Conservation (phyloP, 306 rosid species). For the Coriaria nepalensis region DNA sequence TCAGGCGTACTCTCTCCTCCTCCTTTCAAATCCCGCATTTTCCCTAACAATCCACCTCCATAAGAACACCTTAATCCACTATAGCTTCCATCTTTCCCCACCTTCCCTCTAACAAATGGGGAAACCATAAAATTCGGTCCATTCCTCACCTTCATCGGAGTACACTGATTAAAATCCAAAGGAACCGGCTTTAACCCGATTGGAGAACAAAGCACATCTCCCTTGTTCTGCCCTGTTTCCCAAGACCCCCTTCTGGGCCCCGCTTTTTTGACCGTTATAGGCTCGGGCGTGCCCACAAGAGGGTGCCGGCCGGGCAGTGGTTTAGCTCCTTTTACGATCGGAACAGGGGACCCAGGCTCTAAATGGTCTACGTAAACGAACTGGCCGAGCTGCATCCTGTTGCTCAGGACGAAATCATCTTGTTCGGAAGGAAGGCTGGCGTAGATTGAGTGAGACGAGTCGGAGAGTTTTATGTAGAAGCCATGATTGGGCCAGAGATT, state of each 20-base stretch:
- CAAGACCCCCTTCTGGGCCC: conserved; percentile 76
- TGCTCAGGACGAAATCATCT: conserved; percentile 65
- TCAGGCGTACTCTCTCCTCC: conserved; percentile 39
- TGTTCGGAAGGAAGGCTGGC: conserved; percentile 71
- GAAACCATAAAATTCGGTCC: conserved; percentile 20
- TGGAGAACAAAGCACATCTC: conserved; percentile 37
- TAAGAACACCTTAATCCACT: conserved; percentile 36
- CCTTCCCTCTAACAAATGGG: conserved; percentile 44
- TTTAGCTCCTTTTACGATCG: conserved; percentile 53
- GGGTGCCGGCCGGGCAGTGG: conserved; percentile 88
- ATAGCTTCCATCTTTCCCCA: conserved; percentile 30
- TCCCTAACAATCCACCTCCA: conserved; percentile 56
- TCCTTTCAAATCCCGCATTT: conserved; percentile 38
- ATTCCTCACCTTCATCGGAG: conserved; percentile 40
- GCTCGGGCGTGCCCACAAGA: conserved; percentile 72
- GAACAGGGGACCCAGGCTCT: conserved; percentile 84
- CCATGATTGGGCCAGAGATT: conserved; percentile 67
- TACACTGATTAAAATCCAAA: conserved; percentile 72
- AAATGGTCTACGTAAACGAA: conserved; percentile 67
- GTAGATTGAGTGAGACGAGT: conserved; percentile 78
- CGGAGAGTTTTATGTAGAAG: conserved; percentile 68
- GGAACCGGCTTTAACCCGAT: conserved; percentile 50
- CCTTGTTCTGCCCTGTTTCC: conserved; percentile 35
- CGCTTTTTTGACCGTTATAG: conserved; percentile 55
- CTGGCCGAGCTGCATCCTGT: conserved; percentile 86